These are phyloP conservation scores for Staphylotrichum tortipilum DNA, from an alignment of 495 filamentous ascomycete genomes.

Conservation along the genomic window DNA sequence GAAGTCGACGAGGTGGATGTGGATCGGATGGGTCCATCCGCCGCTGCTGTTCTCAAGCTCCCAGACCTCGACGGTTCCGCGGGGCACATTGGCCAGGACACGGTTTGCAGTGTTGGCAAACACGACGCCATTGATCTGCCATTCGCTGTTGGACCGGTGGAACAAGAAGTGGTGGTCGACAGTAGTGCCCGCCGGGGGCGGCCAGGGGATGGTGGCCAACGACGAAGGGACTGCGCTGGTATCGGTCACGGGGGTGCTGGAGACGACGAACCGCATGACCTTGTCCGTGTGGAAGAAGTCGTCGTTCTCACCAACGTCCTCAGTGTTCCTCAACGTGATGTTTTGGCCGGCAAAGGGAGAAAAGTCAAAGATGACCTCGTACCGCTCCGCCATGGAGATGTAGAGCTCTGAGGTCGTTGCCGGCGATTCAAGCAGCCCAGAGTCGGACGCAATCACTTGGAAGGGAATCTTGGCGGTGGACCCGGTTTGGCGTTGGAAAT, in stretches of 20 bases:
- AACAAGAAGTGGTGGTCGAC: slow-evolving; percentile 37
- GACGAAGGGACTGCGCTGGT: slow-evolving; percentile 8
- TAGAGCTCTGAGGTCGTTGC: slow-evolving; percentile 28
- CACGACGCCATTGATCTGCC: slow-evolving; percentile 45
- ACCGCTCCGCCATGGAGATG: slow-evolving; percentile 48
- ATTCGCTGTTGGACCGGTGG: slow-evolving; percentile 33
- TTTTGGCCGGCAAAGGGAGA: slow-evolving; percentile 37
- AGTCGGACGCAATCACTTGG: slow-evolving; percentile 43
- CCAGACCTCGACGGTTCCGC: slow-evolving; percentile 44
- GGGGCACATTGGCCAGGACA: slow-evolving; percentile 40
- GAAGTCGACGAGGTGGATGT: slow-evolving; percentile 54
- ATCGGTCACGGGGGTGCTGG: slow-evolving; percentile 23
- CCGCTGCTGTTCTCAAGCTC: slow-evolving; percentile 40
- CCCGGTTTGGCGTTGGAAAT: slow-evolving; percentile 24
- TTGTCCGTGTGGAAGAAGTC: slow-evolving; percentile 34
- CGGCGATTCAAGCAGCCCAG: slow-evolving; percentile 36
- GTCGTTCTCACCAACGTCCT: slow-evolving; percentile 34
- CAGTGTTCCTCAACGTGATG: slow-evolving; percentile 38
- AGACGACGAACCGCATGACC: slow-evolving; percentile 48
- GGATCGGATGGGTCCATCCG: slow-evolving; percentile 46
- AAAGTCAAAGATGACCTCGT: slow-evolving; percentile 49
- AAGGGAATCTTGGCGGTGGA: slow-evolving; percentile 29
- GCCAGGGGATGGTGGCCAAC: slow-evolving; percentile 8
- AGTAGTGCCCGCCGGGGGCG: slow-evolving; percentile 10
- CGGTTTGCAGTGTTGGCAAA: slow-evolving; percentile 40